Evolutionary conservation across 1,139 yeast species (phyloP).

Genomic region (Yamadazyma sp.): DNA sequence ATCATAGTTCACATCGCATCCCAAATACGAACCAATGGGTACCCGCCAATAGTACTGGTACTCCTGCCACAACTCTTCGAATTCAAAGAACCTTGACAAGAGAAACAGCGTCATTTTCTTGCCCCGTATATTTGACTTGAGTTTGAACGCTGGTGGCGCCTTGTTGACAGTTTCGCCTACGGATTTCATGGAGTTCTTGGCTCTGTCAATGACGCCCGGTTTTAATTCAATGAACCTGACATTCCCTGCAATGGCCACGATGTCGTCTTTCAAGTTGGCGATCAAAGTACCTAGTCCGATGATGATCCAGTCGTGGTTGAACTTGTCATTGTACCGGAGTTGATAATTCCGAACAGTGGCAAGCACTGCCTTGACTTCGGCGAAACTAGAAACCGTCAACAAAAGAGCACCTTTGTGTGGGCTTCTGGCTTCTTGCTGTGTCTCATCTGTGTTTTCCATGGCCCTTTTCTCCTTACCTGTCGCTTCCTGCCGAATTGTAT

Average conservation of each 20-base stretch:
- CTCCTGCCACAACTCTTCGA: constrained; percentile 27
- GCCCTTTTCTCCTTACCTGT: neutral
- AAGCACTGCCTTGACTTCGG: constrained; percentile 10
- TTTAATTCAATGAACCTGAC: constrained; percentile 40
- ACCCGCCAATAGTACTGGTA: constrained; percentile 67
- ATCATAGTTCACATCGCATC: constrained; percentile 61
- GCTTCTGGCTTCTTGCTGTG: neutral
- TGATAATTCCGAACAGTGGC: constrained; percentile 20
- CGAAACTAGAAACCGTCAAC: constrained; percentile 8
- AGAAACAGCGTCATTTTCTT: constrained; percentile 69
- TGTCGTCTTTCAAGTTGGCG: constrained; percentile 1
- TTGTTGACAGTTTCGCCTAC: constrained; percentile 2
- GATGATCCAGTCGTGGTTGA: constrained; percentile 20
- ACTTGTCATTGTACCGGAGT: constrained; percentile 19
- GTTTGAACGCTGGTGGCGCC: constrained; percentile 6
- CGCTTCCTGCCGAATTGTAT: too few species aligned
- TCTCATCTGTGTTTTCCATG: neutral
- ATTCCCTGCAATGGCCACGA: constrained; percentile 7
- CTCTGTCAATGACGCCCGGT: constrained; percentile 1
- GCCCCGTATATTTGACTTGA: constrained; percentile 3
- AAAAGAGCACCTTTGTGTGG: constrained; percentile 10
- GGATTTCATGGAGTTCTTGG: neutral
- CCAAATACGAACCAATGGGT: constrained; percentile 57
- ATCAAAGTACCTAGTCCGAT: constrained; percentile 9
- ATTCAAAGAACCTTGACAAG: constrained; percentile 49